Evolutionary conservation across 2,329 filamentous ascomycete genomes (phyloP).

Genomic region (Penicillium brasilianum): DNA sequence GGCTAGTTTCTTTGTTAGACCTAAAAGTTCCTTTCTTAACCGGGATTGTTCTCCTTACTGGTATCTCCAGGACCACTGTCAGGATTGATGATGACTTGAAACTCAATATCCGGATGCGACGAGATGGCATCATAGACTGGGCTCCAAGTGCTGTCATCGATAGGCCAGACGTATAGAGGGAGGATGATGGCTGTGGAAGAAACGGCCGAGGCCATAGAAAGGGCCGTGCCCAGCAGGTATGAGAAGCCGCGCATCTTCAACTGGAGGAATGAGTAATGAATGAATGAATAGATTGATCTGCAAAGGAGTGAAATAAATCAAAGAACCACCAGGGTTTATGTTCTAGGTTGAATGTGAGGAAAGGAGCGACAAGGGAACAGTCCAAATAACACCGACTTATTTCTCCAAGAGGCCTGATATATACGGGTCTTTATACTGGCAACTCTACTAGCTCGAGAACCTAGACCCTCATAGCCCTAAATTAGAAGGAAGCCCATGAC

Average conservation of each 20-base stretch:
- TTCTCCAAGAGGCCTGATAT: background rate
- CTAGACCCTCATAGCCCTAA: background rate
- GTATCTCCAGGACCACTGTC: conserved; percentile 40
- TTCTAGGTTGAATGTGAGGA: conserved; percentile 11
- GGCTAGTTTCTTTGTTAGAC: conserved; percentile 6
- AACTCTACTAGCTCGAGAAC: background rate
- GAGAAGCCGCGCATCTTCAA: conserved; percentile 16
- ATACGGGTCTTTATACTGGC: background rate
- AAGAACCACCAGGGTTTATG: conserved; percentile 16
- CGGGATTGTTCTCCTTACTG: conserved; percentile 1
- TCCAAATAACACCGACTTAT: background rate
- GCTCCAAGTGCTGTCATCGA: conserved; percentile 27
- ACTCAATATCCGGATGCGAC: conserved; percentile 31
- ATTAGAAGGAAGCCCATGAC: background rate
- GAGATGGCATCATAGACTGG: conserved; percentile 31
- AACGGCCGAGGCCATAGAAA: conserved; percentile 20
- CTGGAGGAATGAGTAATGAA: background rate
- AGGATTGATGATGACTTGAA: conserved; percentile 40
- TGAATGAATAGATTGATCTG: background rate
- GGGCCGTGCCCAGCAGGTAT: conserved; percentile 14
- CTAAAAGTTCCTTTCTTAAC: background rate
- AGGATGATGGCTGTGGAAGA: conserved; percentile 27
- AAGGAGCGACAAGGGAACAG: conserved; percentile 14
- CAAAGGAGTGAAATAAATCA: conserved; percentile 18
- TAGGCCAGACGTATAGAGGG: conserved; percentile 36